These are phyloP conservation scores for Chaetomidium leptoderma DNA, from an alignment of 495 filamentous ascomycete genomes.

Conservation along the genomic window DNA sequence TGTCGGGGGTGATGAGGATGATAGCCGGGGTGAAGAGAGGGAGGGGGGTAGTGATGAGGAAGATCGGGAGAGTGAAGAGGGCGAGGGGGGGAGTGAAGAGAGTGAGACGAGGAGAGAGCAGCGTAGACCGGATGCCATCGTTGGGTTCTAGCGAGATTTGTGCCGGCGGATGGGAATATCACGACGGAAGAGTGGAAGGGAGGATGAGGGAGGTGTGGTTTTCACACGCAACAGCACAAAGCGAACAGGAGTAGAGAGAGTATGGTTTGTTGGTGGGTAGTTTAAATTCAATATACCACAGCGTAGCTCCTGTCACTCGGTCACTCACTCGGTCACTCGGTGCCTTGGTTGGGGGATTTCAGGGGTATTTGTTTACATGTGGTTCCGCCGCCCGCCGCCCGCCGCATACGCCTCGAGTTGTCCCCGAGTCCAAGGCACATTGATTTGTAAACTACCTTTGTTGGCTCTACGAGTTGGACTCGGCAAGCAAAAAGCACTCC, in stretches of 20 bases:
- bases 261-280: background rate
- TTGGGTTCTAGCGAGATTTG: too few species aligned
- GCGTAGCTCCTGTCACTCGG: too few species aligned
- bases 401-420: too few species aligned
- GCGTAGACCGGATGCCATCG: too few species aligned
- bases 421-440: too few species aligned
- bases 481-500: too few species aligned
- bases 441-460: too few species aligned
- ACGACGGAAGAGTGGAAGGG: background rate
- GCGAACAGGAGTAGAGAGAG: background rate
- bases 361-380: too few species aligned
- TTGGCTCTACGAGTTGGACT: too few species aligned
- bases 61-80: background rate
- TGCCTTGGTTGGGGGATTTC: too few species aligned
- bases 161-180: background rate
- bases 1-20: background rate
- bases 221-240: background rate
- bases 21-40: background rate
- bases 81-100: background rate
- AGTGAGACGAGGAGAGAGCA: background rate
- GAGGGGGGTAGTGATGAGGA: background rate
- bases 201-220: background rate
- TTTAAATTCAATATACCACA: slow-evolving; percentile 1
- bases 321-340: too few species aligned
- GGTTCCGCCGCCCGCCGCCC: too few species aligned